These are phyloP conservation scores for Echinosophora koreensis DNA, from an alignment of 306 rosid species.

Conservation along the genomic window DNA sequence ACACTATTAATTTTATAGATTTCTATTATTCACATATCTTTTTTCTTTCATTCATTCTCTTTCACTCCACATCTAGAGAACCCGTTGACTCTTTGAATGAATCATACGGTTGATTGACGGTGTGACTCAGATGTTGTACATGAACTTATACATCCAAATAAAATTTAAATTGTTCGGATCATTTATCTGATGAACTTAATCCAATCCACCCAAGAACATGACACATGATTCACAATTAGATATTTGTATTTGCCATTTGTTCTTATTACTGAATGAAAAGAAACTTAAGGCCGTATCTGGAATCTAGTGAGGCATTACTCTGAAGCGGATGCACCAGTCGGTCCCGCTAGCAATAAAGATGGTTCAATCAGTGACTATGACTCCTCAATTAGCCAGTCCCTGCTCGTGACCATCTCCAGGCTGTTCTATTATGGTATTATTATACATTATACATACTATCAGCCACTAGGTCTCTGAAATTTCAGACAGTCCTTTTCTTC, in stretches of 20 bases:
- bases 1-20: constrained; percentile 46
- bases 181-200: constrained; percentile 16
- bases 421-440: constrained; percentile 49
- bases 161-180: constrained; percentile 21
- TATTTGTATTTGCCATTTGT: constrained; percentile 66
- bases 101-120: background rate
- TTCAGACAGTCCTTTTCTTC: constrained; percentile 44
- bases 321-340: constrained; percentile 48
- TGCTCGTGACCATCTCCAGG: constrained; percentile 65
- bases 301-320: constrained; percentile 46
- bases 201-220: constrained; percentile 33
- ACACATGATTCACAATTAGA: constrained; percentile 62
- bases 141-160: constrained; percentile 26
- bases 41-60: constrained; percentile 18
- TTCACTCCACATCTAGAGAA: background rate
- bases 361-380: constrained; percentile 56
- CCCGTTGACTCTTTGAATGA: background rate
- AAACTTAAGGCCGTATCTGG: constrained; percentile 44
- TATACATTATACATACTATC: constrained; percentile 41
- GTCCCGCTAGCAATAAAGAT: constrained; percentile 66
- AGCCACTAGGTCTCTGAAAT: constrained; percentile 43
- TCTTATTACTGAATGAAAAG: constrained; percentile 42
- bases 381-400: constrained; percentile 46
- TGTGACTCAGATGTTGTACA: constrained; percentile 4
- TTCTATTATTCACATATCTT: background rate